phyloP scores from a whole-genome alignment of 495 filamentous ascomycete species.

The Xylaria acuta region DNA sequence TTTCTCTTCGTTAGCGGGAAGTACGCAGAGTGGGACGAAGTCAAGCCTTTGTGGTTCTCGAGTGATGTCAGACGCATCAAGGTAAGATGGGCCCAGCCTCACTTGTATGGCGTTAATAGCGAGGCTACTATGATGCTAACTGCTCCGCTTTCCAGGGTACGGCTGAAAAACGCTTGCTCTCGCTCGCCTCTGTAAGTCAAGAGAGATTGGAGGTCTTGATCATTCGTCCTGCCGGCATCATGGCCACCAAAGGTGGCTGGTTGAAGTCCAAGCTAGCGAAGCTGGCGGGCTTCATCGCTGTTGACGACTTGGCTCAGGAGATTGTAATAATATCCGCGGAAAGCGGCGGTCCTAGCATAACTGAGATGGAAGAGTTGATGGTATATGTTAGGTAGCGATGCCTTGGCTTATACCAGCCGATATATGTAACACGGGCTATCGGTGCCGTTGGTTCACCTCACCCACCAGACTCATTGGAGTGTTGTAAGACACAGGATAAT shows the following conservation, averaged over 20 bases:
- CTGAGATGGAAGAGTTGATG: neutral
- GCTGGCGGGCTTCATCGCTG: constrained; percentile 35
- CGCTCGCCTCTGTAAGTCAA: constrained; percentile 39
- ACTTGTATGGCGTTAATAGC: neutral
- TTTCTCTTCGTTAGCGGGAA: constrained; percentile 61
- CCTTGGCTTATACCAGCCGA: neutral
- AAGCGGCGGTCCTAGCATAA: neutral
- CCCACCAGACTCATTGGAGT: neutral
- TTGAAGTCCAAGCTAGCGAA: constrained; percentile 35
- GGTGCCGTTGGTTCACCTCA: neutral
- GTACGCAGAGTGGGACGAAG: constrained; percentile 54
- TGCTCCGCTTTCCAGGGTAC: constrained; percentile 41
- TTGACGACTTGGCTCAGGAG: constrained; percentile 44
- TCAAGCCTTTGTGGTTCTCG: constrained; percentile 50
- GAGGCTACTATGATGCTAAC: constrained; percentile 17
- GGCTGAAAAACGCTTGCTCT: constrained; percentile 48
- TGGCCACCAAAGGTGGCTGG: constrained; percentile 41
- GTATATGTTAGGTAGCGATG: neutral
- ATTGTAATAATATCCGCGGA: neutral
- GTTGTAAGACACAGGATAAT: neutral
- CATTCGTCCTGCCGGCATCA: constrained; percentile 43
- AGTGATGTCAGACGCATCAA: constrained; percentile 51
- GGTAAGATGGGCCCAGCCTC: constrained; percentile 35
- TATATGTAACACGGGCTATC: neutral
- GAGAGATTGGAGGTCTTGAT: constrained; percentile 40